Conservation (phyloP, 2,329 filamentous ascomycete genomes). For the Aureobasidium sp. region DNA sequence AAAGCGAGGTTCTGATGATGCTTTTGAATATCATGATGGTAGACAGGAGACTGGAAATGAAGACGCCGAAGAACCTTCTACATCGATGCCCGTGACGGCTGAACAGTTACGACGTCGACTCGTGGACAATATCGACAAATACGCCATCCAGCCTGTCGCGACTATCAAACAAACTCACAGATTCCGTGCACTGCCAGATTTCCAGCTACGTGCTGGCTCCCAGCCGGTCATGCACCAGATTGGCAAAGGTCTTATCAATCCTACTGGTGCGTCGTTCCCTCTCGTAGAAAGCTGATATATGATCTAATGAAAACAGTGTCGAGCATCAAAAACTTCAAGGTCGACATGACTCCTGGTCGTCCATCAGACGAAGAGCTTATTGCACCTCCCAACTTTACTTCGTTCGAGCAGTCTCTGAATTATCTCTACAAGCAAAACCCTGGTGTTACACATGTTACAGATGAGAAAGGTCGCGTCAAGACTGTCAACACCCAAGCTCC, state of each 20-base stretch:
- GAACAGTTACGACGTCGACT: constrained; percentile 26
- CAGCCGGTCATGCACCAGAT: constrained; percentile 62
- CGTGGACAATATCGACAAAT: constrained; percentile 24
- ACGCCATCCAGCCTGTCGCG: constrained; percentile 34
- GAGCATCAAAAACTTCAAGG: constrained; percentile 57
- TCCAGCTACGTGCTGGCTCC: constrained; percentile 47
- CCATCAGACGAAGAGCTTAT: constrained; percentile 61
- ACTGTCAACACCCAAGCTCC: constrained; percentile 36
- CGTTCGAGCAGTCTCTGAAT: constrained; percentile 23
- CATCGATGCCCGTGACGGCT: constrained; percentile 3
- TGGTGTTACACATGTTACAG: constrained; percentile 14
- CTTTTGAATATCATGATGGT: constrained; percentile 27
- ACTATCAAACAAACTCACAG: constrained; percentile 73
- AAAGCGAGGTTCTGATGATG: constrained; percentile 66
- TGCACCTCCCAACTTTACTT: constrained; percentile 26
- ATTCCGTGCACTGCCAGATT: constrained; percentile 78
- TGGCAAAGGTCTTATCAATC: constrained; percentile 53
- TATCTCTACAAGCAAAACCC: constrained; percentile 19
- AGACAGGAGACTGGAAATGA: background rate
- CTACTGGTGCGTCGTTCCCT: constrained; percentile 38
- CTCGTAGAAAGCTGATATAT: background rate
- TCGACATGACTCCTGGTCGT: constrained; percentile 56
- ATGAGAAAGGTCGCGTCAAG: constrained; percentile 12
- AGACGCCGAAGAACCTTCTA: background rate
- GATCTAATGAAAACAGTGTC: constrained; percentile 37